Evolutionary conservation across 2,329 filamentous ascomycete genomes (phyloP), one percentile per base, ranked within the genome.

Genomic region (Neoascochyta sp.): DNA sequence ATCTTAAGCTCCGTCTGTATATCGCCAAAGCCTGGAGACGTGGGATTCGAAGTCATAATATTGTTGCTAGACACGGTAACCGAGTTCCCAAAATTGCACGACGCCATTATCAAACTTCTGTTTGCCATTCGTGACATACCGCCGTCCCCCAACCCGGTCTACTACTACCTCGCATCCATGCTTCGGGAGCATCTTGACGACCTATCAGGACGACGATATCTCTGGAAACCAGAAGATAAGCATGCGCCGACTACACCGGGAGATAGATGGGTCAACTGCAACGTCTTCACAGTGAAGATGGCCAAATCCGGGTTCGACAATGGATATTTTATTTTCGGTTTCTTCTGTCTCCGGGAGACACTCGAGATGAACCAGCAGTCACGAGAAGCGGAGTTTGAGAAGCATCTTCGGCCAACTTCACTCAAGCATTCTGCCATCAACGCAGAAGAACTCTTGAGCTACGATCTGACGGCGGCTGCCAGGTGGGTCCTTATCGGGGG

Each of bases 11-110:
- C 24, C 14, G 15, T 25, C 15, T 16, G 15, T 16, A 25, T 16
- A 7, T 17, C 24, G 24, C 14, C 24, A 16, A 25, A 25, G 13
- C 14, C 24, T 16, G 7, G 10, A 16, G 24, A 25, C 17, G 10
- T 25, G 4, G 24, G 24, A 25, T 25, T 25, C 10, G 24, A 25
- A 25, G 24, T 25, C 14, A 9, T 25, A 5, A 16, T 25, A 10
- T 25, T 25, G 24, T 16, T 25, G 24, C 24, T 25, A 25, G 24
- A 25, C 5, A 25, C 24, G 14, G 24, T 25, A 25, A 16, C 24
- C 14, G 24, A 25, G 10, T 25, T 25, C 14, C 17, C 24, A 5
- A 16, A 16, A 25, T 10, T 16, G 15, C 24, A 25, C 24, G 24
- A 25, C 10, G 24, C 14, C 9, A 25, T 16, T n/a, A 16, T 25